A percentile compares a stretch with the other conserved stretches of the same genome.
phyloP scores from a whole-genome alignment of 108 stramenopile genomes.

The Skeletonema menzelii region DNA sequence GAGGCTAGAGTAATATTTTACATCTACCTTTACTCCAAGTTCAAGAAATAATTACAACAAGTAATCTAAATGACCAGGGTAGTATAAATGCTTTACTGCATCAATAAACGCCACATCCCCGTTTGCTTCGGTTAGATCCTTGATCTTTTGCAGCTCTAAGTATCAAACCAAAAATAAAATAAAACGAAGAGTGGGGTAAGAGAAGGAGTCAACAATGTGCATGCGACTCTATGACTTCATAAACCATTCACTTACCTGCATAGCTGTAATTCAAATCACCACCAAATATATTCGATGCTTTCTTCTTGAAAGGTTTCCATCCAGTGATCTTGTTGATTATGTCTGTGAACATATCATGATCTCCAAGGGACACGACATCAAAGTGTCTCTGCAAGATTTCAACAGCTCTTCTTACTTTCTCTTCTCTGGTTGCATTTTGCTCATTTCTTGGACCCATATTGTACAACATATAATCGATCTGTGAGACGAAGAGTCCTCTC shows the following conservation, averaged over 20 bases:
- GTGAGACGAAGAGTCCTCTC: slow-evolving; percentile 21
- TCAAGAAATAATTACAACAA: slow-evolving; percentile 1
- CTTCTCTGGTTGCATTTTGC: slow-evolving; percentile 14
- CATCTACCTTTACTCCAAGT: no score
- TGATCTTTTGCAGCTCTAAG: slow-evolving; percentile 17
- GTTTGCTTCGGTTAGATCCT: slow-evolving; percentile 38
- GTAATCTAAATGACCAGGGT: slow-evolving; percentile 37
- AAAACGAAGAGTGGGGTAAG: neutral
- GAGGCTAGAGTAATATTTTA: no score
- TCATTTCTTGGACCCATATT: slow-evolving; percentile 10
- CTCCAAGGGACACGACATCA: slow-evolving; percentile 32
- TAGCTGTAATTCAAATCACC: slow-evolving; percentile 40
- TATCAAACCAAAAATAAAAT: neutral
- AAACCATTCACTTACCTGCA: slow-evolving; percentile 17
- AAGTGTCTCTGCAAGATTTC: slow-evolving; percentile 27
- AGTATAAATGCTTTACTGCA: slow-evolving; percentile 48
- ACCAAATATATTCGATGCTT: slow-evolving; percentile 26
- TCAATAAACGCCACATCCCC: slow-evolving; percentile 52
- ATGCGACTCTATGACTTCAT: neutral
- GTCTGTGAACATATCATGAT: slow-evolving; percentile 15
- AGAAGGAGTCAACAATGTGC: neutral
- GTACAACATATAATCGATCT: slow-evolving; percentile 41
- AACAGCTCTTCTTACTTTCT: slow-evolving; percentile 28
- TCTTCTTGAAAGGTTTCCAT: slow-evolving; percentile 13
- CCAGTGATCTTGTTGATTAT: slow-evolving; percentile 32